These are phyloP conservation scores for Oxyria digyna DNA, from an alignment of 148 eudicot species.

Conservation along the genomic window DNA sequence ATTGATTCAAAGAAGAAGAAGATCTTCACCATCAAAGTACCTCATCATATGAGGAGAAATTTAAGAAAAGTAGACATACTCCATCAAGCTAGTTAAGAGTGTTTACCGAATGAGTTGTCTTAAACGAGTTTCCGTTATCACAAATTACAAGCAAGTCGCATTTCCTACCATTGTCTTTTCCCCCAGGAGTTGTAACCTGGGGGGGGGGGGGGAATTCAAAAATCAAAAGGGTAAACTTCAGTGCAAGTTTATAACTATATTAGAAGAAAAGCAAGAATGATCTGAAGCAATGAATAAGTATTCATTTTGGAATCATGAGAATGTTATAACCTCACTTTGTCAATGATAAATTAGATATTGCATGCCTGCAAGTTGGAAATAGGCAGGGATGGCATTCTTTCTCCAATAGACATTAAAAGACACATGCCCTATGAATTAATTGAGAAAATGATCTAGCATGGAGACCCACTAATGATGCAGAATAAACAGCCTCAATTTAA, in stretches of 20 bases:
- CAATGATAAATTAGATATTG: no score
- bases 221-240: conserved; percentile 8
- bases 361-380: no score
- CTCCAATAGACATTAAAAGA: no score
- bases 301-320: background rate
- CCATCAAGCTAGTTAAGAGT: conserved; percentile 1
- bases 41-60: background rate
- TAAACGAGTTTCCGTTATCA: conserved; percentile 76
- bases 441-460: no score
- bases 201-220: no score
- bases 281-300: background rate
- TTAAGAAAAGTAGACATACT: background rate
- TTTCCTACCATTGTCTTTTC: conserved; percentile 67
- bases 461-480: no score
- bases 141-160: conserved; percentile 75
- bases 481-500: no score
- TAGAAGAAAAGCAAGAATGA: background rate
- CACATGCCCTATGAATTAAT: no score
- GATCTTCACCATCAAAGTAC: no score
- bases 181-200: conserved; percentile 89
- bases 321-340: no score
- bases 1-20: no score
- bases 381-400: no score
- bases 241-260: background rate
- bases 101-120: conserved; percentile 53